Conservation (phyloP, 2,329 filamentous ascomycete species). For the Aspergillus phoenicis region DNA sequence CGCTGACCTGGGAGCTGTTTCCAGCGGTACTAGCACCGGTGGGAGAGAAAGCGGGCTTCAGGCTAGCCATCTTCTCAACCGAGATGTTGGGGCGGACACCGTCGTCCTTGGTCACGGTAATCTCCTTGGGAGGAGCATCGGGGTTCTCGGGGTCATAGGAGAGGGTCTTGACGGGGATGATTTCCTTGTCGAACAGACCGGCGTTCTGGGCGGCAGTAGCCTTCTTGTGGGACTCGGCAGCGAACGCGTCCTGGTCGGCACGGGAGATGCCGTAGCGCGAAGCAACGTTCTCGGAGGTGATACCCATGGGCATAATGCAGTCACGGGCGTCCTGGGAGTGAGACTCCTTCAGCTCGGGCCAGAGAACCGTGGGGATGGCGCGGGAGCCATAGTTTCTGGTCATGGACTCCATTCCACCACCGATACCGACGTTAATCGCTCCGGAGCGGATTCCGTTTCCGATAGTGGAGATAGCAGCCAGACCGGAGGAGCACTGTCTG, state of each 20-base stretch:
- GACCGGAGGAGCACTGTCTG: constrained; percentile 77
- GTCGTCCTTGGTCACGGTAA: constrained; percentile 77
- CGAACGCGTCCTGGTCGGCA: constrained; percentile 80
- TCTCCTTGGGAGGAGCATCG: constrained; percentile 57
- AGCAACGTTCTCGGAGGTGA: constrained; percentile 88
- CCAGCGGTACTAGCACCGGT: constrained; percentile 81
- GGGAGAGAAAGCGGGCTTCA: constrained; percentile 82
- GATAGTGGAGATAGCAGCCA: constrained; percentile 75
- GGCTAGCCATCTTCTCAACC: constrained; percentile 69
- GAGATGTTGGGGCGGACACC: constrained; percentile 72
- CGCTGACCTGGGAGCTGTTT: constrained; percentile 81
- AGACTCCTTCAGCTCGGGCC: constrained; percentile 70
- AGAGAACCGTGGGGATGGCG: constrained; percentile 82
- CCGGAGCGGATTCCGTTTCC: constrained; percentile 76
- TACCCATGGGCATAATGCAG: constrained; percentile 92
- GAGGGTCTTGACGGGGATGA: constrained; percentile 74
- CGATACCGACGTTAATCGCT: constrained; percentile 73
- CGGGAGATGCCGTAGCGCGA: constrained; percentile 71
- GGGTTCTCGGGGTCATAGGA: constrained; percentile 66
- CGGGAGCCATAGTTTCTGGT: constrained; percentile 82
- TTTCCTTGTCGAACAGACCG: constrained; percentile 76
- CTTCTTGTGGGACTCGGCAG: constrained; percentile 71
- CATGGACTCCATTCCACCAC: constrained; percentile 95
- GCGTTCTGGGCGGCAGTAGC: constrained; percentile 69
- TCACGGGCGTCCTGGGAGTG: constrained; percentile 71